Percentiles rank a stretch among this genome's conserved stretches.
These are phyloP conservation scores for Aspergillus hiratsukae DNA, from an alignment of 2,329 filamentous ascomycete species.

Conservation along the genomic window DNA sequence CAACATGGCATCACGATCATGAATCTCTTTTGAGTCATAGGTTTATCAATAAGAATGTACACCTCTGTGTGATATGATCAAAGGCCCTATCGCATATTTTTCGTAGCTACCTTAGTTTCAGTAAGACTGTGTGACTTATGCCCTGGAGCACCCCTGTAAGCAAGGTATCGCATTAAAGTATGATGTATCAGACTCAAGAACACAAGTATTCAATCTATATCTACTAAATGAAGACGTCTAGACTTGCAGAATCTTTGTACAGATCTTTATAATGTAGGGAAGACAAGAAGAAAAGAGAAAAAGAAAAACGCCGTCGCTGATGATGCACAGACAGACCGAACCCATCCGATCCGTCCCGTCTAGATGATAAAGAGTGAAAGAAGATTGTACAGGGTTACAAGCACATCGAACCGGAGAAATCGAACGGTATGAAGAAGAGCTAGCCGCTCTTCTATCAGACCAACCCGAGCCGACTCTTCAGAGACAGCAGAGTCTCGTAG, in stretches of 20 bases:
- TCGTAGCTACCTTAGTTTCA: not conserved
- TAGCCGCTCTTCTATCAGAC: not conserved
- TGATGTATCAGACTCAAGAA: not conserved
- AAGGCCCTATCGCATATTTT: not conserved
- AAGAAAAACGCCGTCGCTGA: constrained; percentile 25
- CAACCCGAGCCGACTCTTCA: constrained; percentile 49
- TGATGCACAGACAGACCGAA: constrained; percentile 23
- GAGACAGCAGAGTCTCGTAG: constrained; percentile 55
- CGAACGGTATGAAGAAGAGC: not conserved
- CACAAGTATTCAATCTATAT: not conserved
- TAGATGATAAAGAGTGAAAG: not conserved
- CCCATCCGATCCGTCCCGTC: constrained; percentile 12
- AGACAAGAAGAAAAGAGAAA: constrained; percentile 5
- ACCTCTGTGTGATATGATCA: not conserved
- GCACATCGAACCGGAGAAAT: not conserved
- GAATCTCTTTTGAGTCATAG: not conserved
- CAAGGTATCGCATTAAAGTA: not conserved
- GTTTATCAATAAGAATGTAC: not conserved
- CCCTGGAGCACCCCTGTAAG: not conserved
- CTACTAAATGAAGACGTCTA: not conserved
- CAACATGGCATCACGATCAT: not conserved
- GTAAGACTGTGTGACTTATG: constrained; percentile 33
- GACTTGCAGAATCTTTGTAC: not conserved
- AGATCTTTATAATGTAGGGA: not conserved
- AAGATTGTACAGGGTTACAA: not conserved